Evolutionary conservation across 2,329 filamentous ascomycete genomes (phyloP).

Genomic region (Talaromyces amestolkiae): DNA sequence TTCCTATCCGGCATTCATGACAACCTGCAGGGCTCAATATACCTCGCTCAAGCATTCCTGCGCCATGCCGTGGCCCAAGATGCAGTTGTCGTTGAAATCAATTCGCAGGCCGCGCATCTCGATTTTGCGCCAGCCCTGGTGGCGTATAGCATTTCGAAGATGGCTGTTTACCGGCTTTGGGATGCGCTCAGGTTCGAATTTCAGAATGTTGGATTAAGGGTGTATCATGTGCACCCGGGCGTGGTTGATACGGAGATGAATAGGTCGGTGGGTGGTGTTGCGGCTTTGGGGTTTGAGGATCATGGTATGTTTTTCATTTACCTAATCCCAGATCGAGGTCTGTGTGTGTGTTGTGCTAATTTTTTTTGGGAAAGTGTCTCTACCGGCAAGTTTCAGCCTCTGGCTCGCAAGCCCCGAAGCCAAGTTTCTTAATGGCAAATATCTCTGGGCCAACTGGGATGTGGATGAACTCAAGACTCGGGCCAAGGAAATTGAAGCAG

Average conservation of each 20-base stretch:
- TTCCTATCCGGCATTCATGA: slow-evolving; percentile 26
- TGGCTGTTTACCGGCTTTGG: slow-evolving; percentile 32
- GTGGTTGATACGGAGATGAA: slow-evolving; percentile 29
- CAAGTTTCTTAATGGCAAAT: slow-evolving; percentile 39
- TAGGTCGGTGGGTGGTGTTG: slow-evolving; percentile 21
- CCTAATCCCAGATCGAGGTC: too few species aligned
- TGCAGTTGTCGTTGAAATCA: slow-evolving; percentile 38
- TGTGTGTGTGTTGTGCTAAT: neutral
- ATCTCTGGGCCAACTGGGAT: slow-evolving; percentile 42
- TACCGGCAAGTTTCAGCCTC: slow-evolving; percentile 31
- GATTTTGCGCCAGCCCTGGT: slow-evolving; percentile 26
- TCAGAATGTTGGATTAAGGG: slow-evolving; percentile 28
- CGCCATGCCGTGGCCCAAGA: slow-evolving; percentile 28
- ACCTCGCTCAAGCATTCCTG: slow-evolving; percentile 29
- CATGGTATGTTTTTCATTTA: slow-evolving; percentile 19
- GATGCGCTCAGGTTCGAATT: slow-evolving; percentile 22
- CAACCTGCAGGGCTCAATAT: slow-evolving; percentile 10
- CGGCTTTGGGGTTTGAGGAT: slow-evolving; percentile 23
- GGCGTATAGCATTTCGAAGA: slow-evolving; percentile 31
- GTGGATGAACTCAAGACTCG: slow-evolving; percentile 39
- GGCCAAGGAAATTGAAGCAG: slow-evolving; percentile 22
- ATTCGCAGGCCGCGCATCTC: slow-evolving; percentile 36
- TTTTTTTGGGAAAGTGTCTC: slow-evolving; percentile 20
- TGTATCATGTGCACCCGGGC: slow-evolving; percentile 35
- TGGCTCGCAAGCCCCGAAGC: slow-evolving; percentile 43